phyloP scores from a whole-genome alignment of 2,329 filamentous ascomycete genomes.

The Calonectria multiphialidica region DNA sequence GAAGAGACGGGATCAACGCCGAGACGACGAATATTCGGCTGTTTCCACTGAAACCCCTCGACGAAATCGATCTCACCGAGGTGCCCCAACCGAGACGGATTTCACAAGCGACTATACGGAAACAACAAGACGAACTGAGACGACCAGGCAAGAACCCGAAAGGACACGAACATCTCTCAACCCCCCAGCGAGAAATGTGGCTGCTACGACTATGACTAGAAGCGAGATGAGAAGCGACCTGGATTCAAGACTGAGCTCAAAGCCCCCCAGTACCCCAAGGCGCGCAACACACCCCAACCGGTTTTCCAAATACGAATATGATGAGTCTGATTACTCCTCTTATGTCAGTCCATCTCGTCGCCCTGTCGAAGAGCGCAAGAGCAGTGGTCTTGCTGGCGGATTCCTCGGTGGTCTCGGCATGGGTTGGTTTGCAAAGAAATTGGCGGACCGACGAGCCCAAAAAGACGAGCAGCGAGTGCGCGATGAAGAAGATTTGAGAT shows the following conservation, averaged over 20 bases:
- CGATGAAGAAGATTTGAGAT: constrained; percentile 67
- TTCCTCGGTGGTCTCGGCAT: constrained; percentile 72
- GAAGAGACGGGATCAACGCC: constrained; percentile 60
- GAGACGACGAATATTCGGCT: constrained; percentile 73
- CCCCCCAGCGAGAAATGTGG: constrained; percentile 60
- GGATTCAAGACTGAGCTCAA: constrained; percentile 50
- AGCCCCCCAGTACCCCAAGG: constrained; percentile 60
- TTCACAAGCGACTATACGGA: constrained; percentile 59
- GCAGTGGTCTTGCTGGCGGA: constrained; percentile 67
- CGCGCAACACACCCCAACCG: constrained; percentile 60
- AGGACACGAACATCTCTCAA: constrained; percentile 56
- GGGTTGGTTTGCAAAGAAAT: constrained; percentile 76
- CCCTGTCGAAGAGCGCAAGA: constrained; percentile 57
- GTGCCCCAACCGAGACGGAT: constrained; percentile 60
- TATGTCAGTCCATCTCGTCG: constrained; percentile 74
- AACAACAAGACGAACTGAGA: constrained; percentile 46
- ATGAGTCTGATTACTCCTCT: constrained; percentile 70
- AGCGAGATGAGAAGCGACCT: constrained; percentile 54
- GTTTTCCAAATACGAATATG: constrained; percentile 57
- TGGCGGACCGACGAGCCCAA: constrained; percentile 66
- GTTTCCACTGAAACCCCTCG: constrained; percentile 72
- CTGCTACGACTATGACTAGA: constrained; percentile 55
- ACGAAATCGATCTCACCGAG: constrained; percentile 55
- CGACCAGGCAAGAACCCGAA: constrained; percentile 42
- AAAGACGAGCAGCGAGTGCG: constrained; percentile 61